Base-by-base conservation (phyloP, 2,329 filamentous ascomycete species). In the Aspergillus glaucus region DNA sequence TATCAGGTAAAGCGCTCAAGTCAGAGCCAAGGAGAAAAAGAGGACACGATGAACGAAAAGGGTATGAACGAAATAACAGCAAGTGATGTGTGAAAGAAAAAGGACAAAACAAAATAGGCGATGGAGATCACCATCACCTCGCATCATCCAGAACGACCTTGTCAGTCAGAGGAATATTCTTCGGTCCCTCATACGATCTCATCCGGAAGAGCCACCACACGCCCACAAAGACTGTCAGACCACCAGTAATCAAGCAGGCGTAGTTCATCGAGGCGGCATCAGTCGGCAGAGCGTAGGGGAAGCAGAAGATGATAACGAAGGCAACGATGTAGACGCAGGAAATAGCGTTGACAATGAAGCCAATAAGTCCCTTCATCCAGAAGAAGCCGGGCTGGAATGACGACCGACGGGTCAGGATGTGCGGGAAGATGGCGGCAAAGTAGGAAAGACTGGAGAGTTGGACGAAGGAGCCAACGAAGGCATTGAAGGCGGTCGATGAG, bases 241-340 rank as follows among this genome's bases (percentile, higher is more conserved):
- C 78, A 10, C 75, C 77, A 1, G 74, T 75, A 54, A 80, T 75
- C 41, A 80, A 57, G 55, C 69, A 75, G 10, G 72, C 69, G 57
- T 80, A 80, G 55, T 80, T 81, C 78, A 81, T 80, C 3, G 63
- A 69, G 28, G 62, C 59, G 2, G 73, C 72, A 49, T 70, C 61
- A 5, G 74, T 70, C 9, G 75, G 73, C 44, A 78, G 54, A 1
- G 66, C 60, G 51, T 72, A 78, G 0, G 78, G 79, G 67, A 83
- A 82, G 59, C 78, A 81, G 64, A 79, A 83, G 50, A 83, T 76
- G n/a, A 80, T 67, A 46, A 79, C 71, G 55, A 82, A 82, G 17
- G 79, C 65, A 1, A 73, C 58, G 47, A 82, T 81, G 46, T 81
- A 76, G 37, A 75, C 56, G 14, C 79, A 76, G 6, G 78, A 69